phyloP scores from a whole-genome alignment of 441 rosid species.

The Populus hybrid region DNA sequence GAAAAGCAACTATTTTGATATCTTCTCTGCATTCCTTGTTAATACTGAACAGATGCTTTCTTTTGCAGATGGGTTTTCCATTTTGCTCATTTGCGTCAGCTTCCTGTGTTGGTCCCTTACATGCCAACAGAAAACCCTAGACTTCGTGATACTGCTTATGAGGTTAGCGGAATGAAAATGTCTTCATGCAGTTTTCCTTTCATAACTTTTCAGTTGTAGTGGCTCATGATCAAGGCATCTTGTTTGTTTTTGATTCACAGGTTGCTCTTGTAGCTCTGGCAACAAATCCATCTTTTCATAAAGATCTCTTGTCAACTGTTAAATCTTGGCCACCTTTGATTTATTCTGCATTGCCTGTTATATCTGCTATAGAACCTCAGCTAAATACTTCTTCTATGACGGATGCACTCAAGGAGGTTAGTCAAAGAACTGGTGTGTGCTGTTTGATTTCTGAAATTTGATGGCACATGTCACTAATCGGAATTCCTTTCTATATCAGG shows the following conservation, averaged over 20 bases:
- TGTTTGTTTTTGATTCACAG: slow-evolving; percentile 35
- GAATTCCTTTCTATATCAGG: slow-evolving; percentile 42
- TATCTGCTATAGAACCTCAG: slow-evolving; percentile 96
- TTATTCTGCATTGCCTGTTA: slow-evolving; percentile 84
- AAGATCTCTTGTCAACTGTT: slow-evolving; percentile 83
- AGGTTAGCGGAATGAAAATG: slow-evolving; percentile 46
- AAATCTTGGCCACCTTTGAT: slow-evolving; percentile 90
- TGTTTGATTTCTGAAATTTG: slow-evolving; percentile 20
- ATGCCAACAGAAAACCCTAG: slow-evolving; percentile 92
- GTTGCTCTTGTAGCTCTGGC: slow-evolving; percentile 98
- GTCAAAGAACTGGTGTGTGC: slow-evolving; percentile 14
- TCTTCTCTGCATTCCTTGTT: slow-evolving; percentile 21
- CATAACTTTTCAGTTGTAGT: slow-evolving; percentile 12
- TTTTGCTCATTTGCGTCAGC: slow-evolving; percentile 98
- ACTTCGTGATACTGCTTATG: slow-evolving; percentile 95
- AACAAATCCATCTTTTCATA: slow-evolving; percentile 77
- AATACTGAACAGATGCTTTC: slow-evolving; percentile 26
- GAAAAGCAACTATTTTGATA: slow-evolving; percentile 12
- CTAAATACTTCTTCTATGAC: slow-evolving; percentile 95
- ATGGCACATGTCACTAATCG: slow-evolving; percentile 18
- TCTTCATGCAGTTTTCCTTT: background rate
- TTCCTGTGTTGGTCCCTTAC: slow-evolving; percentile 93
- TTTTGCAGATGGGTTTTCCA: slow-evolving; percentile 95
- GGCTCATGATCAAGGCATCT: slow-evolving; percentile 6
- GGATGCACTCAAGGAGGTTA: slow-evolving; percentile 94